phyloP scores from a whole-genome alignment of 768 basidiomycete genomes.

The Calocera viscosa region DNA sequence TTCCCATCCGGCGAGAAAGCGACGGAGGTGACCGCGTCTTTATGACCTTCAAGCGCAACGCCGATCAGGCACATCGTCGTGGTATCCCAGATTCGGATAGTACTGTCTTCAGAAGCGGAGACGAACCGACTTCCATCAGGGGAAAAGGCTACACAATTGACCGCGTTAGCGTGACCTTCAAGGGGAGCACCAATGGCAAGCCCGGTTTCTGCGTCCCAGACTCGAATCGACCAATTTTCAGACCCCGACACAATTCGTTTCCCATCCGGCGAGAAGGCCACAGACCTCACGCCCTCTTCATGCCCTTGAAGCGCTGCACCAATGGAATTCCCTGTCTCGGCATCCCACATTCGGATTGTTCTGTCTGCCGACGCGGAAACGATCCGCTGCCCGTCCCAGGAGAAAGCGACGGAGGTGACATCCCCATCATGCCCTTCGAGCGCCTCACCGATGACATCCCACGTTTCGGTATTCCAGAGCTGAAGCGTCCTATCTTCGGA shows the following conservation, averaged over 20 bases:
- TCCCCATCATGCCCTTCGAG: too few species aligned
- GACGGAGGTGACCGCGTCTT: neutral
- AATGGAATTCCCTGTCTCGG: neutral
- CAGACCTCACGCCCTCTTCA: neutral
- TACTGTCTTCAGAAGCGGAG: too few species aligned
- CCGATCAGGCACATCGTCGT: too few species aligned
- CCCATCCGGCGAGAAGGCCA: constrained; percentile 27
- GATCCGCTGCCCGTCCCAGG: constrained; percentile 13
- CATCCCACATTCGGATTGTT: constrained; percentile 12
- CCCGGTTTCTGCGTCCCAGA: too few species aligned
- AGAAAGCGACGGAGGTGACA: neutral
- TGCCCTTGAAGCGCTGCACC: neutral
- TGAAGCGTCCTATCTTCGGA: neutral
- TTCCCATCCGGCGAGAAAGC: neutral
- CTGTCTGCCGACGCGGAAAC: constrained; percentile 9
- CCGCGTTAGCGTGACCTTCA: too few species aligned
- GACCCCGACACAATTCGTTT: constrained; percentile 31
- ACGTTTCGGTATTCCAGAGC: neutral
- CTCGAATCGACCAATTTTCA: too few species aligned
- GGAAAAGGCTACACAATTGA: too few species aligned
- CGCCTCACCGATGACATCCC: too few species aligned
- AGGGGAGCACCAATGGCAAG: too few species aligned
- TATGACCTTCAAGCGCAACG: too few species aligned
- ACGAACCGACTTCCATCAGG: too few species aligned
- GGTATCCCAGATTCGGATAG: too few species aligned